Evolutionary conservation across 2,329 filamentous ascomycete genomes (phyloP), one percentile per base, ranked within the genome.

Genomic region (Apiospora rasikravindrae): DNA sequence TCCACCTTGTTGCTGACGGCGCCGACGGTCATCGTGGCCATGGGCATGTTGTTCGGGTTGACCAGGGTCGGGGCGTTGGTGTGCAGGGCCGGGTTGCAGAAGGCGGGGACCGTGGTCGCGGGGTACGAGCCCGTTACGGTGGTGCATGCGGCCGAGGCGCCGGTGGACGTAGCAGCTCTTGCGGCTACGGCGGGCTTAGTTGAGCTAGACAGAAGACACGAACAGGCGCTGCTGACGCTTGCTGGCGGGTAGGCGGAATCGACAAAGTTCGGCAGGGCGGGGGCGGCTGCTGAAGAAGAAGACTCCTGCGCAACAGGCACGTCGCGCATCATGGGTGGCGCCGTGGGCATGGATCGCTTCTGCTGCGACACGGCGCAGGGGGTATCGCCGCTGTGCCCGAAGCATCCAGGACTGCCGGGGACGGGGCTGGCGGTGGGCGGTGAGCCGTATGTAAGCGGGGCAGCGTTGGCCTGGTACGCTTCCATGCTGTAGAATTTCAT

Each of bases 21-120:
- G 67, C 74, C 75, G 7, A 80, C 67, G 51, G 77, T 79, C 6
- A 76, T 75, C 22, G 75, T 76, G 8, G 78, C 78, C 2, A 73
- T 70, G n/a, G 76, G 73, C 14, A 74, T 53, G 67, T 47, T 67
- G 40, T 45, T 66, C 40, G 73, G 73, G 10, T 72, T 47, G 26
- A 75, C 71, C 19, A 77, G 73, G 70, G 69, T 29, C 6, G 77
- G 73, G 1, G 77, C 78, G 72, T 80, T 80, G 44, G 72, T 73
- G 71, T 75, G 75, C 33, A 71, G 71, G n/a, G 78, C 77, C 2
- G 79, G 79, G 19, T 76, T 74, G 75, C 79, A 80, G 77, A 80
- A 80, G 70, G 78, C 75, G 16, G 79, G 78, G 11, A 80, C 70
- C 2, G 78, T 80, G 8, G 76, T 76, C 6, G 73, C 74, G 4